Conservation (phyloP, 2,329 filamentous ascomycete species). For the Basipetospora chlamydospora region DNA sequence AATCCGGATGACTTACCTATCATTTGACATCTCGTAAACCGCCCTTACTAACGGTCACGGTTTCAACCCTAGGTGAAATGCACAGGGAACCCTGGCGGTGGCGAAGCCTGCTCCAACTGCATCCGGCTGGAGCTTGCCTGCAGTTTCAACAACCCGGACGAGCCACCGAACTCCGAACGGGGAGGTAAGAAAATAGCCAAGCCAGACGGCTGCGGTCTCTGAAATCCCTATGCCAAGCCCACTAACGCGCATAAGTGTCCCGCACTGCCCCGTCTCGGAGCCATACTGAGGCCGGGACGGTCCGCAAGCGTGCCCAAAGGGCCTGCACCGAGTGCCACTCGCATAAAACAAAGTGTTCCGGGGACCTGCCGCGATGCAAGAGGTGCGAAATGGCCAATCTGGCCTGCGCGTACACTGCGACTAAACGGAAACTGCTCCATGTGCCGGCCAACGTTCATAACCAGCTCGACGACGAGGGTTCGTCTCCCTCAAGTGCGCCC, state of each 20-base stretch:
- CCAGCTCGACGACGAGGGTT: not conserved
- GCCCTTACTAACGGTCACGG: too few relatives aligned
- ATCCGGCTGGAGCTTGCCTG: slow-evolving; percentile 21
- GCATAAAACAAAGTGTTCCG: slow-evolving; percentile 29
- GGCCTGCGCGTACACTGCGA: slow-evolving; percentile 24
- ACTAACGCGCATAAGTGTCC: slow-evolving; percentile 4
- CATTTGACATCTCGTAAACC: slow-evolving; percentile 2
- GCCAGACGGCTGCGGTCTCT: not conserved
- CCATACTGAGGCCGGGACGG: slow-evolving; percentile 26
- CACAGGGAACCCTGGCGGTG: slow-evolving; percentile 20
- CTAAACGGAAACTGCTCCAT: slow-evolving; percentile 23
- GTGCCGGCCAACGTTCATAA: slow-evolving; percentile 12
- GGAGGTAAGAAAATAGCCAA: slow-evolving; percentile 3
- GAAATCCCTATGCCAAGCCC: not conserved
- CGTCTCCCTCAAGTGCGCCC: slow-evolving; percentile 1
- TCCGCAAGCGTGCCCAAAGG: slow-evolving; percentile 25
- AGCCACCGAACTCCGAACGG: too few relatives aligned
- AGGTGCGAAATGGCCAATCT: slow-evolving; percentile 20
- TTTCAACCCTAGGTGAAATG: slow-evolving; percentile 30
- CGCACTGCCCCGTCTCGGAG: slow-evolving; percentile 24
- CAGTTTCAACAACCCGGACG: slow-evolving; percentile 15
- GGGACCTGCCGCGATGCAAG: slow-evolving; percentile 23
- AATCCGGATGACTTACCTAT: slow-evolving; percentile 1
- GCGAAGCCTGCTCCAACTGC: slow-evolving; percentile 22
- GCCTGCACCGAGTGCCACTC: slow-evolving; percentile 26